Percentiles rank a stretch among this genome's conserved stretches.
These are phyloP conservation scores for Periconia macrospinosa DNA, from an alignment of 2,329 filamentous ascomycete species.

Conservation along the genomic window DNA sequence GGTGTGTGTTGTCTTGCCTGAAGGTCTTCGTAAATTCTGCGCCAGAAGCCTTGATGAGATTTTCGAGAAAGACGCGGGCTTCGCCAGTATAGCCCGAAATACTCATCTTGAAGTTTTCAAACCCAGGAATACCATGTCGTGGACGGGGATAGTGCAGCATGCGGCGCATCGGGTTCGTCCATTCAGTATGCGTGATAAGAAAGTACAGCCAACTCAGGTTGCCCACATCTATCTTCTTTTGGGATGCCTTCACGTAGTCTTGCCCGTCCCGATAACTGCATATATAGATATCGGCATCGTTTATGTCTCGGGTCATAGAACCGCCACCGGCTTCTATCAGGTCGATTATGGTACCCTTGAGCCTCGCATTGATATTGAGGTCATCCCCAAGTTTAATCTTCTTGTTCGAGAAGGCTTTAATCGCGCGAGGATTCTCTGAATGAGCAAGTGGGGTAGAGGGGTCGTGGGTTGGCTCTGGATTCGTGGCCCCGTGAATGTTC, in stretches of 20 bases:
- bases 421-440: slow-evolving; percentile 28
- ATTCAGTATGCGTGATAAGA: slow-evolving; percentile 83
- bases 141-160: slow-evolving; percentile 90
- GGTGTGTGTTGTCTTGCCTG: slow-evolving; percentile 92
- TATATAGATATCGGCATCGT: slow-evolving; percentile 78
- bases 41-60: slow-evolving; percentile 80
- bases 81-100: slow-evolving; percentile 97
- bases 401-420: slow-evolving; percentile 73
- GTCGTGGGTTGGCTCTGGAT: slow-evolving; percentile 32
- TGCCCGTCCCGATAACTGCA: slow-evolving; percentile 83
- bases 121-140: slow-evolving; percentile 74
- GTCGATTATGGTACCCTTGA: slow-evolving; percentile 67
- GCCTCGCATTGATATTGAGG: slow-evolving; percentile 67
- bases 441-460: slow-evolving; percentile 22
- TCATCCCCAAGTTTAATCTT: slow-evolving; percentile 77
- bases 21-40: slow-evolving; percentile 93
- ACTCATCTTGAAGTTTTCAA: slow-evolving; percentile 76
- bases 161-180: slow-evolving; percentile 81
- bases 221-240: slow-evolving; percentile 78
- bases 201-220: slow-evolving; percentile 94
- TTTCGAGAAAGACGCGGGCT: slow-evolving; percentile 89
- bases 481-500: slow-evolving; percentile 37
- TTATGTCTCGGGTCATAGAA: slow-evolving; percentile 63
- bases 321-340: slow-evolving; percentile 76
- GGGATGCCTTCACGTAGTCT: slow-evolving; percentile 76